Evolutionary conservation across 768 basidiomycete species (phyloP), one percentile per base, ranked within the genome.

Genomic region (Heimioporus sp.): DNA sequence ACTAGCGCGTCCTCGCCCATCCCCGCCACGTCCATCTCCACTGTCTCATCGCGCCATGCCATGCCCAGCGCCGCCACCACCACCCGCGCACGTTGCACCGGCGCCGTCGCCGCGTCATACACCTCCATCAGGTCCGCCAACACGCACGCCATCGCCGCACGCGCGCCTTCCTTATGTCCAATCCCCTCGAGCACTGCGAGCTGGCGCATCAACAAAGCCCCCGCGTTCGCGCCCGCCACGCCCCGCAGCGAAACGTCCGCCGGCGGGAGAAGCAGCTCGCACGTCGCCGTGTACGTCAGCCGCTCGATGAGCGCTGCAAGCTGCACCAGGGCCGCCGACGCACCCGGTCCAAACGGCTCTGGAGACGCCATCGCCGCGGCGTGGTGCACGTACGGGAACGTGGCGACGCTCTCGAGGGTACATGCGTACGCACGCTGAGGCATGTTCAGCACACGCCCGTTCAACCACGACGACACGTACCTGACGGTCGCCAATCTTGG

Each of bases 401-500:
- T 62, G 31, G 61, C 69, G 51, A 87, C 71, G 46, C 80, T 75
- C 37, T 79, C 68, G 30, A 74, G 58, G 52, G 84, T 83, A 1
- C 82, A 76, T 9, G 81, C 73, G 51, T 80, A 82, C 13, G 87
- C 83, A 50, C 77, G 75, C 88, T 91, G 53, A 13, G 6, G 24
- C 24, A 5, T 28, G 24, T 28, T 28, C 24, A 28, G 24, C 6
- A 28, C 6, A 28, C 24, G 6, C 24, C 24, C 24, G 24, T 28
- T 28, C 24, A 28, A 28, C 24, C 5, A 28, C 24, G 24, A 28
- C 24, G 24, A 21, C n/a, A 24, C 12, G 54, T 41, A 90, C 93
- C 78, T 80, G 80, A 19, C 86, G 77, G 57, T 96, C 87, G 0
- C 86, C 87, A 24, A 83, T 83, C 66, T 90, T 93, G 28, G 80